These are phyloP conservation scores for Mucor circinelloides DNA, from an alignment of 371 early-diverging fungal species.

Conservation along the genomic window DNA sequence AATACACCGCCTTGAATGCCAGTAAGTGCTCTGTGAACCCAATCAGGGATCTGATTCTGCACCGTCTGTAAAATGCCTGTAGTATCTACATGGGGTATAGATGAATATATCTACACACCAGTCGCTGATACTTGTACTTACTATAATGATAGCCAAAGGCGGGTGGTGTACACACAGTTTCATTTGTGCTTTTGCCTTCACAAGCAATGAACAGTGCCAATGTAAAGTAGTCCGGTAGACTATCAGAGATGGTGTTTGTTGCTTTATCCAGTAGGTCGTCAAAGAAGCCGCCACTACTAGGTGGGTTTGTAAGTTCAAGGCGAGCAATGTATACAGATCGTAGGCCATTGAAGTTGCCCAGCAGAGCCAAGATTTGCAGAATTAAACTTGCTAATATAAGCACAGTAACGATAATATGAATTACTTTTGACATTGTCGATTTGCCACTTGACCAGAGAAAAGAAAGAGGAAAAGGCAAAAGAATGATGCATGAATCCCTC, in stretches of 20 bases:
- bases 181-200: slow-evolving; percentile 13
- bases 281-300: not conserved
- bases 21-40: slow-evolving; percentile 1
- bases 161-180: slow-evolving; percentile 19
- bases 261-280: not conserved
- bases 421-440: slow-evolving; percentile 4
- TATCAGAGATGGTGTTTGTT: not conserved
- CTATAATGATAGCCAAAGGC: slow-evolving; percentile 21
- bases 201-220: slow-evolving; percentile 13
- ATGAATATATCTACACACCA: not conserved
- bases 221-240: slow-evolving; percentile 17
- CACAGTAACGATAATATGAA: slow-evolving; percentile 5
- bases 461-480: not conserved
- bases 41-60: slow-evolving; percentile 10
- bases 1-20: slow-evolving; percentile 22
- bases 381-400: slow-evolving; percentile 26
- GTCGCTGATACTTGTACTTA: not conserved
- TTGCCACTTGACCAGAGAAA: not conserved
- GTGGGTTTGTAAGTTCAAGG: slow-evolving; percentile 1
- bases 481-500: not conserved
- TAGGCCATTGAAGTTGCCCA: slow-evolving; percentile 21
- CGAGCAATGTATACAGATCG: slow-evolving; percentile 20
- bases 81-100: not conserved
- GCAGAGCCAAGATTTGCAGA: slow-evolving; percentile 16
- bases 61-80: slow-evolving; percentile 13